These are phyloP conservation scores for Rickenella mellea DNA, from an alignment of 768 basidiomycete species.

Conservation along the genomic window DNA sequence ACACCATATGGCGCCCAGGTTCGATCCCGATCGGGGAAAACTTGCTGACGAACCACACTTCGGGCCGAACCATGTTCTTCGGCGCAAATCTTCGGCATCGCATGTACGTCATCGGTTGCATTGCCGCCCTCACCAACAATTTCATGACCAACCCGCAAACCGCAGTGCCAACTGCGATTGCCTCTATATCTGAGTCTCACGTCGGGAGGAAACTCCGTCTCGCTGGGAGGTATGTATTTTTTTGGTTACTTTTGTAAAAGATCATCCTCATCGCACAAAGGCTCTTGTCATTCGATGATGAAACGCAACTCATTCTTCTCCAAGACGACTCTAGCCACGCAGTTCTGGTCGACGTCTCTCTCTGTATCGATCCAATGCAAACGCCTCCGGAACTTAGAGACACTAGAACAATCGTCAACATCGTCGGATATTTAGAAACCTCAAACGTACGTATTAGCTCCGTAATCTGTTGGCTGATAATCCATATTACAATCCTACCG, in stretches of 20 bases:
- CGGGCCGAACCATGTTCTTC: no score
- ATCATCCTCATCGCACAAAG: background rate
- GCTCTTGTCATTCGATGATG: background rate
- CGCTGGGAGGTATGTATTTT: background rate
- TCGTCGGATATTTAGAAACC: background rate
- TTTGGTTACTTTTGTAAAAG: background rate
- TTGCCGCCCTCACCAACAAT: no score
- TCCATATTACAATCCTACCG: background rate
- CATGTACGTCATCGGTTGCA: no score
- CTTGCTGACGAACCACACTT: no score
- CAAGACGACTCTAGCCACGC: background rate
- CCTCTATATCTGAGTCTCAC: no score
- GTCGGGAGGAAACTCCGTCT: background rate
- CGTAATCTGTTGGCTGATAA: background rate
- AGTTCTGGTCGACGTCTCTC: background rate
- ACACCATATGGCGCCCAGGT: no score
- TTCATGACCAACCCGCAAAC: no score
- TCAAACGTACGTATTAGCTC: background rate
- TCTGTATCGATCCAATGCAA: background rate
- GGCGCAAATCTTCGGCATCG: no score
- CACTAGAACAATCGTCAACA: background rate
- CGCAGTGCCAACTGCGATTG: no score
- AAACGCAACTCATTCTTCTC: background rate
- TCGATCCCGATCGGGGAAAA: no score
- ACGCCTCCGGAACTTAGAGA: background rate